A percentile compares a stretch with the other conserved stretches of the same genome.
phyloP scores from a whole-genome alignment of 139 green algal species.

The Volvox africanus region DNA sequence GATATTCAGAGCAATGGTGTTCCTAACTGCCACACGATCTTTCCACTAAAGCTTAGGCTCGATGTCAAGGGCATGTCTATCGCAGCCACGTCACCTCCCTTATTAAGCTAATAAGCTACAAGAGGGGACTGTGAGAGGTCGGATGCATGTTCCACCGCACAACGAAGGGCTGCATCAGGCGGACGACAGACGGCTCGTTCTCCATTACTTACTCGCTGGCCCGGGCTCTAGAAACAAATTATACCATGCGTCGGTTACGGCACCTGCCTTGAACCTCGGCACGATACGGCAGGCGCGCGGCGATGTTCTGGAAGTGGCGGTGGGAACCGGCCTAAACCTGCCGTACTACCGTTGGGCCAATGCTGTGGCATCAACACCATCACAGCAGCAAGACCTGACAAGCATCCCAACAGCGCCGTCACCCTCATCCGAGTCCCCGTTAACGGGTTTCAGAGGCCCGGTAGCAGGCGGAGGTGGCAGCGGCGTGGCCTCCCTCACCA shows the following conservation, averaged over 20 bases:
- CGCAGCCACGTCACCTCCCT: too few species aligned
- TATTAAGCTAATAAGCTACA: too few species aligned
- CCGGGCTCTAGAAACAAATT: not conserved
- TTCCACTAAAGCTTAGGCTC: too few species aligned
- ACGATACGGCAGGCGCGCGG: constrained; percentile 56
- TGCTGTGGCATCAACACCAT: not conserved
- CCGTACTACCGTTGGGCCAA: constrained; percentile 59
- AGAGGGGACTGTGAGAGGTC: too few species aligned
- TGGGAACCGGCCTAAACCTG: constrained; percentile 80
- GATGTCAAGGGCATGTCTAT: too few species aligned
- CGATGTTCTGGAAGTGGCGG: constrained; percentile 61
- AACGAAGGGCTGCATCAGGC: too few species aligned
- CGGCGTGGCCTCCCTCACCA: constrained; percentile 43
- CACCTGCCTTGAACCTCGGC: not conserved
- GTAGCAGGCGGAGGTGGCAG: not conserved
- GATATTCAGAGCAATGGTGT: too few species aligned
- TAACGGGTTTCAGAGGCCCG: not conserved
- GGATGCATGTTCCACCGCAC: too few species aligned
- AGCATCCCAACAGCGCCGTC: not conserved
- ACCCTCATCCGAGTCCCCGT: not conserved
- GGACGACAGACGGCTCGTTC: too few species aligned
- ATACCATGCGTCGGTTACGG: not conserved
- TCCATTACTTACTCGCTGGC: not conserved
- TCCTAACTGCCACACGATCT: too few species aligned
- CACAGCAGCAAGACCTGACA: not conserved